These are phyloP conservation scores for Xylaria scruposa DNA, from an alignment of 495 filamentous ascomycete species.

Conservation along the genomic window DNA sequence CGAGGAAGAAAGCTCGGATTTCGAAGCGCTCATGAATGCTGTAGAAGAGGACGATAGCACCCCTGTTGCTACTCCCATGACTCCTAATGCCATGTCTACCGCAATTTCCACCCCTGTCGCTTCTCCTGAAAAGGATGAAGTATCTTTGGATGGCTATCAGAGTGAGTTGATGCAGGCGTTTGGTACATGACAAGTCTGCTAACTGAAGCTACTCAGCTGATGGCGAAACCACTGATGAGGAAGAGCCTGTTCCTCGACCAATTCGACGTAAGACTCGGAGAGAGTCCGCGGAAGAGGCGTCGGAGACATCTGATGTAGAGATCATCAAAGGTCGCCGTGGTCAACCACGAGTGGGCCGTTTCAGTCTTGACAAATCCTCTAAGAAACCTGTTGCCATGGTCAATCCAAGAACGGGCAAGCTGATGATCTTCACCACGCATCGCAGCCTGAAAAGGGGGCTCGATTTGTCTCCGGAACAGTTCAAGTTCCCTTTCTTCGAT, in stretches of 20 bases:
- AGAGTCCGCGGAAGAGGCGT: slow-evolving; percentile 44
- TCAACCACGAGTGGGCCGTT: slow-evolving; percentile 59
- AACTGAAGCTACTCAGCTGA: slow-evolving; percentile 67
- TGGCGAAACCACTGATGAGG: slow-evolving; percentile 81
- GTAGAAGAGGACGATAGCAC: slow-evolving; percentile 40
- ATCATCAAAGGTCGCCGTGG: slow-evolving; percentile 48
- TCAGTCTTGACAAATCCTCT: slow-evolving; percentile 60
- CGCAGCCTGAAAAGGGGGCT: slow-evolving; percentile 43
- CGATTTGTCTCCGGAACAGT: slow-evolving; percentile 54
- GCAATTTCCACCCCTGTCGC: slow-evolving; percentile 51
- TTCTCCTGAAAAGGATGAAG: slow-evolving; percentile 57
- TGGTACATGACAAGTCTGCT: slow-evolving; percentile 50
- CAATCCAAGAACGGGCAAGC: slow-evolving; percentile 70
- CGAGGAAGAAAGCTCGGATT: slow-evolving; percentile 40
- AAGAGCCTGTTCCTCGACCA: slow-evolving; percentile 67
- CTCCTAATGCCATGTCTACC: slow-evolving; percentile 58
- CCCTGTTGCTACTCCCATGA: slow-evolving; percentile 49
- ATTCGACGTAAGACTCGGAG: slow-evolving; percentile 62
- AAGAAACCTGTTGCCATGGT: slow-evolving; percentile 77
- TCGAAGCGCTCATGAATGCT: slow-evolving; percentile 39
- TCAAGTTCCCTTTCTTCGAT: slow-evolving; percentile 56
- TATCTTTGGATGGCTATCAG: slow-evolving; percentile 76
- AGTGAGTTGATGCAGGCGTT: slow-evolving; percentile 59
- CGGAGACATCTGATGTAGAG: slow-evolving; percentile 51
- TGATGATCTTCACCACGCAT: slow-evolving; percentile 67